Evolutionary conservation across 2,329 filamentous ascomycete genomes (phyloP), one percentile per base, ranked within the genome.

Genomic region (Didymosphaeria variabile): DNA sequence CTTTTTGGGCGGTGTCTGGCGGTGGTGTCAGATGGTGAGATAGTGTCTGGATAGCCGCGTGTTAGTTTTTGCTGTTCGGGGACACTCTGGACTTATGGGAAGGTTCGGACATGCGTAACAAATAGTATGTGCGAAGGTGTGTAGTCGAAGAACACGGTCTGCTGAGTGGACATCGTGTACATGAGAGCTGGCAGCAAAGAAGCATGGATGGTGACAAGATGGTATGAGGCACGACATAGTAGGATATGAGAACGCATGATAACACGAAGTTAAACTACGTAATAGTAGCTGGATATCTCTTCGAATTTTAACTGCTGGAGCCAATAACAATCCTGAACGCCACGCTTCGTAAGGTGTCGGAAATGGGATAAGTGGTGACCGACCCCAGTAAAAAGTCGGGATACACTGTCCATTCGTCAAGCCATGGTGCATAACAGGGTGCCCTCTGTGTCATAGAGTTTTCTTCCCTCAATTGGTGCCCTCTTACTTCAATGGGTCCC

Each of bases 1-100:
- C 60, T 58, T 57, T 66, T 58, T 12, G 19, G 38, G 51, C 23
- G 57, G 31, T 40, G 32, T 23, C n/a, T 23, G 17, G 51, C 13
- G 17, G 34, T 6, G 31, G 9, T 5, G 47, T n/a, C 6, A 13
- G 31, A 12, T 4, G 31, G 29, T n/a, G 19, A 12, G n/a, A 8
- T 12, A 8, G 12, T 17, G 13, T 40, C 15, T 40, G 5, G 34
- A 12, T 10, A 36, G 34, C 26, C 26, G 26, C 26, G 26, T 29
- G 6, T 29, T 5, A 4, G 4, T 29, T 2, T 29, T 29, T 29
- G 26, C 2, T 29, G 26, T 29, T 29, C 26, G 26, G 26, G 26
- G 26, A 4, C 26, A 29, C 26, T 29, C 34, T 15, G 9, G 34
- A 36, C 34, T 36, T 36, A 15, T 36, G 34, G 34, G 15, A 12